Percentiles rank a stretch among this genome's conserved stretches.
Conservation (phyloP, 2,329 filamentous ascomycete species). For the Botryosphaeria dothidea region DNA sequence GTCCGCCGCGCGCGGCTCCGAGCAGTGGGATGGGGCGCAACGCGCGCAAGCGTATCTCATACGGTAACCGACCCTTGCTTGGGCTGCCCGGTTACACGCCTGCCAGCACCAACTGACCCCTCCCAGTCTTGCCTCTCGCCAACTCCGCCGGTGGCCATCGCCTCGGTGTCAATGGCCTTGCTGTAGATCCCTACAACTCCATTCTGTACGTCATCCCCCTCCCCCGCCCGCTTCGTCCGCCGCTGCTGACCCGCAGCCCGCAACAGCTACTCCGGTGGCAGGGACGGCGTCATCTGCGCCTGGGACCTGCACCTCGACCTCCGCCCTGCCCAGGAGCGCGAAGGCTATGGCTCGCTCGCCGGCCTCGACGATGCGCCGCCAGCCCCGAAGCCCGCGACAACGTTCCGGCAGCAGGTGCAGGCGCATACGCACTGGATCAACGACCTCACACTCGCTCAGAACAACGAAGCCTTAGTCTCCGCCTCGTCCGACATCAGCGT, state of each 20-base stretch:
- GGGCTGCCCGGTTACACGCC: slow-evolving; percentile 16
- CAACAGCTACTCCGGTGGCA: slow-evolving; percentile 85
- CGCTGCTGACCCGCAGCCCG: slow-evolving; percentile 1
- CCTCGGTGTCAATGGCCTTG: slow-evolving; percentile 91
- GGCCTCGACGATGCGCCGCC: slow-evolving; percentile 36
- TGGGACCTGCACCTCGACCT: slow-evolving; percentile 85
- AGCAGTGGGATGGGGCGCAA: slow-evolving; percentile 48
- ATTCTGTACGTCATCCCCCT: slow-evolving; percentile 68
- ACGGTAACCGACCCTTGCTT: slow-evolving; percentile 42
- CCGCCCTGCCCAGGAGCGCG: slow-evolving; percentile 37
- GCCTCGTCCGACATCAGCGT: slow-evolving; percentile 93
- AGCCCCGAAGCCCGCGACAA: slow-evolving; percentile 44
- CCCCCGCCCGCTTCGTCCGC: slow-evolving; percentile 17
- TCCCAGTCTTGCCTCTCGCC: slow-evolving; percentile 69
- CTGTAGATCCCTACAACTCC: slow-evolving; percentile 77
- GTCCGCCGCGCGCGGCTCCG: slow-evolving; percentile 6
- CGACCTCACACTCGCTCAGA: slow-evolving; percentile 79
- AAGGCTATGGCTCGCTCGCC: slow-evolving; percentile 33
- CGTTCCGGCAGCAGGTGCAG: slow-evolving; percentile 65
- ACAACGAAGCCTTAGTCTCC: slow-evolving; percentile 78
- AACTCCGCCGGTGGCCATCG: slow-evolving; percentile 81
- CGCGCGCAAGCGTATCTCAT: slow-evolving; percentile 55
- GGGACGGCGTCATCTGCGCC: slow-evolving; percentile 92
- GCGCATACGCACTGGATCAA: slow-evolving; percentile 97
- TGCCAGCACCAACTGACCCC: slow-evolving; percentile 11